Evolutionary conservation across 2,329 filamentous ascomycete species (phyloP), one percentile per base, ranked within the genome.

Genomic region (Phaeoacremonium minimum): DNA sequence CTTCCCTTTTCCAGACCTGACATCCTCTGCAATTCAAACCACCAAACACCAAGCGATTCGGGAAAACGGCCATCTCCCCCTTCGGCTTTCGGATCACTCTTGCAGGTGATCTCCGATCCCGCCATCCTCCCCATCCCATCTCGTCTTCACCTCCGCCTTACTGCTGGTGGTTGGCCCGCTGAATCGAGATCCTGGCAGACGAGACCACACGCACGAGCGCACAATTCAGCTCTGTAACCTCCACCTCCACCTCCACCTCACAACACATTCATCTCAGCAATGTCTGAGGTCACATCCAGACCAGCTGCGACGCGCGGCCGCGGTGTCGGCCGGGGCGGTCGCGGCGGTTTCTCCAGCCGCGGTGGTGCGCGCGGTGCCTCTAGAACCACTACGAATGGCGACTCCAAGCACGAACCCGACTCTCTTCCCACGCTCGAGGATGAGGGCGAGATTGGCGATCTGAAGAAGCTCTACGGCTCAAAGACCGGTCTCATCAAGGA

Each of bases 261-360:
- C 57, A 37, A 40, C 44, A 55, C 48, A 55, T 60, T 56, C 56
- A 65, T 58, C 57, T 61, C 63, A 61, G 67, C 64, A 71, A 97
- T 97, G 93, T 95, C 93, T 77, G 91, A 97, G 79, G 80, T 87
- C 71, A 85, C 89, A 75, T 78, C 85, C 69, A 80, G 90, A 77
- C 77, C 85, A 62, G 77, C 82, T 65, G 81, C 87, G 69, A 67
- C 81, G 73, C 87, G 91, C 71, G 90, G 91, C 69, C 85, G 93
- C 79, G 88, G 87, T 71, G 85, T 88, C 63, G 77, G 83, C 66
- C 85, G 91, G 65, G 90, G 90, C 61, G 89, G 88, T 58, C 77
- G 85, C 69, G 83, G 83, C 63, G 84, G 83, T 51, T 84, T 83
- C 64, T 78, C 75, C 56, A 75, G 67, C 52, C 75, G 84, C 70